Base-by-base conservation (phyloP, 768 basidiomycete genomes). In the Boletus speciosus region DNA sequence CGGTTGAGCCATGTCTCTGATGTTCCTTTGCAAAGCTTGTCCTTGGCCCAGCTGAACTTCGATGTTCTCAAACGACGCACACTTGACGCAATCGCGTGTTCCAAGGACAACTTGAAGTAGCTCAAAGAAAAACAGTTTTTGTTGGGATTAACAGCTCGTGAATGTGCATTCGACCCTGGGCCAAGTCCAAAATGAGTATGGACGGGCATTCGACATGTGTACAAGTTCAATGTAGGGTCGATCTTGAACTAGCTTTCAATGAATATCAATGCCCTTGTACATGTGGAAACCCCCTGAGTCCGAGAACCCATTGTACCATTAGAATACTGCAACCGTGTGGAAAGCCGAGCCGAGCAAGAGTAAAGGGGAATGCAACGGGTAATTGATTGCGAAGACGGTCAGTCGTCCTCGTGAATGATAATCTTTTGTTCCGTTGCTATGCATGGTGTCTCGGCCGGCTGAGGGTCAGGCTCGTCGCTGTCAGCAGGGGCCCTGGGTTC, bases 21-120 rank as follows among this genome's bases (percentile, higher is more conserved):
- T 83, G 81, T 54, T 90, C 88, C 88, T 19, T 19, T 19, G 19
- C 91, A 98, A 4, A 99, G 79, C 67, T 81, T 91, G 59, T 85
- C 81, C 72, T 93, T 96, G 27, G 84, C 86, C 10, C 19, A 19
- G 19, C 19, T 78, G 73, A 32, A 98, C 76, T 63, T 88, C 81
- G 54, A 98, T 97, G 70, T 96, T 93, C 57, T 85, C 88, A 65
- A 92, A 97, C 0, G 92, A 76, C 8, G 75, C 76, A 6, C 67
- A 71, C 61, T 88, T 84, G 61, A 99, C 76, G 66, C 90, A 93
- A 69, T 98, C 95, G 34, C 91, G 86, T 5, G 96, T 98, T 10
- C 93, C 87, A 1, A 99, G 82, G 2, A 98, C 93, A 29, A 19
- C 19, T 19, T 19, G 19, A 19, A 99, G 85, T 34, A 98, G 73